Percentiles rank a stretch among this genome's conserved stretches.
Conservation (phyloP, 176 grass and related monocot species). For the Oryza longistaminata region DNA sequence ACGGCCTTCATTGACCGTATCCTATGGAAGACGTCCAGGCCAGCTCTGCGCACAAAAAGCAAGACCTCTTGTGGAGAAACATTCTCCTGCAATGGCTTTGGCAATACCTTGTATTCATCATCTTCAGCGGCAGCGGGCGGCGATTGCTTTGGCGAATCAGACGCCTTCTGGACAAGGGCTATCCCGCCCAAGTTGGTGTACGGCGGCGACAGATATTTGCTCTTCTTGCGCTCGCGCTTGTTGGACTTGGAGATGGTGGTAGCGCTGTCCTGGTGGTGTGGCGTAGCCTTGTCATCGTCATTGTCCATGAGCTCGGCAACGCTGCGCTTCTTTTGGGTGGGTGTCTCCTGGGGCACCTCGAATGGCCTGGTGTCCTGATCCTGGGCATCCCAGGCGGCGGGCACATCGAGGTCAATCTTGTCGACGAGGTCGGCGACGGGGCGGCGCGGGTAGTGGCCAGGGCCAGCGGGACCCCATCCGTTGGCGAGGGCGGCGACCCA, state of each 20-base stretch:
- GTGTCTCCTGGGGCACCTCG: constrained; percentile 4
- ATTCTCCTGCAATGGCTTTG: neutral
- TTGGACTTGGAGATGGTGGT: neutral
- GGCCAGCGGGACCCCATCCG: constrained; percentile 44
- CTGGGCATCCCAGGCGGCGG: constrained; percentile 19
- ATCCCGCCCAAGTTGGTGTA: constrained; percentile 43
- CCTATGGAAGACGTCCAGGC: constrained; percentile 19
- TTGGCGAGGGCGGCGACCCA: constrained; percentile 52
- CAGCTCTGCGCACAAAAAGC: constrained; percentile 28
- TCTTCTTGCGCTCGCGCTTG: constrained; percentile 76
- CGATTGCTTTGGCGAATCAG: constrained; percentile 8
- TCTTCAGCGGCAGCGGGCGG: neutral
- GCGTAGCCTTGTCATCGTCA: neutral
- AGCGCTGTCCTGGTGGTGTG: neutral
- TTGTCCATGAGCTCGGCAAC: neutral
- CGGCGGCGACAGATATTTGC: constrained; percentile 80
- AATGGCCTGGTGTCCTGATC: neutral
- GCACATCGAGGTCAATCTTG: constrained; percentile 78
- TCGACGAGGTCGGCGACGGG: constrained; percentile 50
- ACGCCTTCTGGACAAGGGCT: neutral
- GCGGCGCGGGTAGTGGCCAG: constrained; percentile 42
- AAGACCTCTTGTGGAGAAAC: constrained; percentile 29
- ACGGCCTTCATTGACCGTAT: constrained; percentile 22
- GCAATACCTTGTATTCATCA: neutral
- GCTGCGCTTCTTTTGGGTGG: constrained; percentile 2